Base-by-base conservation (phyloP, 1,284 basidiomycete genomes). In the Ustilago esculenta region DNA sequence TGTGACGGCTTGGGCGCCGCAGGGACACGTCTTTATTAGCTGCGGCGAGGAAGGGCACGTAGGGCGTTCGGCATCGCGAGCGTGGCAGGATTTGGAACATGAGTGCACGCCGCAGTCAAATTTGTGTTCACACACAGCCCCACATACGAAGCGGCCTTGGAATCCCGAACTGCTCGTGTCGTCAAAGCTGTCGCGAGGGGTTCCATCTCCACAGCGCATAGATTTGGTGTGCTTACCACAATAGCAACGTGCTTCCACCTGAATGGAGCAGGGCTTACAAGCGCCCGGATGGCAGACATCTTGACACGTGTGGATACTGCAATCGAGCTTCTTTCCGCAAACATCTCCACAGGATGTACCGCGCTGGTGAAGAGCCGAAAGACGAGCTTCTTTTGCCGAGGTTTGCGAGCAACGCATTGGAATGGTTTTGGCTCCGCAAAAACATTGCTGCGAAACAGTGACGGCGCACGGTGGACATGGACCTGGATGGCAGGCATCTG, bases 381-480 rank as follows among this genome's bases (percentile, higher is more conserved):
- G 36, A 11, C 56, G 54, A 4, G 63, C 56, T 15, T 51, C 68
- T 35, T 61, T 59, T 23, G 56, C 33, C 2, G 70, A 29, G 1
- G 75, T 59, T 53, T 81, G 80, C 2, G 77, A 78, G 60, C 80
- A 81, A 20, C 79, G 72, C 50, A 73, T 63, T 1, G 73, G 49
- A 8, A 77, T 54, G 27, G 51, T 50, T 21, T 77, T 60, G 33
- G 61, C 55, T 5, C 80, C 80, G 52, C 80, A 81, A 57, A 76
- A 81, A 54, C 80, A 81, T 14, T 69, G 57, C 41, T 75, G 71
- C 5, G 64, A 58, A n/a, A 81, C 66, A 10, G 72, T 76, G 12
- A 79, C 76, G 0, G 73, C 66, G 55, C 80, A 81, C 0, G 77
- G 76, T 9, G 80, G 78, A 34, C 80, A 81, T 0, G 80, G 78